Evolutionary conservation across 176 grass and related monocot species (phyloP).

Genomic region (Carex parvula): DNA sequence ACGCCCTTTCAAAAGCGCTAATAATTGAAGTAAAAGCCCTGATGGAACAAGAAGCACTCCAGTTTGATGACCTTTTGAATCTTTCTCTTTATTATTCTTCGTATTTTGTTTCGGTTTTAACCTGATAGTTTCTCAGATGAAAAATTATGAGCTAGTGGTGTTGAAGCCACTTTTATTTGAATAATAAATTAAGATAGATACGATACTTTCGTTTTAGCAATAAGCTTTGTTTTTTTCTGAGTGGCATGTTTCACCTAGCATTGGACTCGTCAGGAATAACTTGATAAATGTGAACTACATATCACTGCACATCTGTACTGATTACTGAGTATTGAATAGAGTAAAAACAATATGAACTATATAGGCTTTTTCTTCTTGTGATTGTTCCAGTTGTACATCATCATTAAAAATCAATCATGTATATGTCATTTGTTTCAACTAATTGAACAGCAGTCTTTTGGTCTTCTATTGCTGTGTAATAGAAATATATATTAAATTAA

Average conservation of each 20-base stretch:
- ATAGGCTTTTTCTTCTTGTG: not conserved
- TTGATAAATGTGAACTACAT: not conserved
- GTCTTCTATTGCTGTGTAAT: not conserved
- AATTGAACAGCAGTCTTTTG: not conserved
- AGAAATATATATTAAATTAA: not conserved
- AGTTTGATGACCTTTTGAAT: not conserved
- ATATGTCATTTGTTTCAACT: not conserved
- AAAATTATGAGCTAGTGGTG: too few species aligned
- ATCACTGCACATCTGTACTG: not conserved
- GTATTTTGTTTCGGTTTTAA: not conserved
- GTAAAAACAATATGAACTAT: not conserved
- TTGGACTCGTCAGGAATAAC: not conserved
- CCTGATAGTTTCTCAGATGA: too few species aligned
- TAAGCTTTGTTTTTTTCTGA: not conserved
- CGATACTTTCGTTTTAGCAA: not conserved
- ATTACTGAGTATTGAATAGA: not conserved
- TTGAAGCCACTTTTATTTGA: not conserved
- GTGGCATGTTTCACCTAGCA: not conserved
- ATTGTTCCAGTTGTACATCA: constrained; percentile 4
- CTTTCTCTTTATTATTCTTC: not conserved
- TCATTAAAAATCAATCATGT: not conserved
- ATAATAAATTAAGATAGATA: not conserved
- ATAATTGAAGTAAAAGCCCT: not conserved
- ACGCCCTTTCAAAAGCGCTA: too few species aligned
- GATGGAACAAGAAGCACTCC: not conserved